A percentile compares a stretch with the other conserved stretches of the same genome.
phyloP scores from a whole-genome alignment of 768 basidiomycete species.

The Fomitopsis pulvina region DNA sequence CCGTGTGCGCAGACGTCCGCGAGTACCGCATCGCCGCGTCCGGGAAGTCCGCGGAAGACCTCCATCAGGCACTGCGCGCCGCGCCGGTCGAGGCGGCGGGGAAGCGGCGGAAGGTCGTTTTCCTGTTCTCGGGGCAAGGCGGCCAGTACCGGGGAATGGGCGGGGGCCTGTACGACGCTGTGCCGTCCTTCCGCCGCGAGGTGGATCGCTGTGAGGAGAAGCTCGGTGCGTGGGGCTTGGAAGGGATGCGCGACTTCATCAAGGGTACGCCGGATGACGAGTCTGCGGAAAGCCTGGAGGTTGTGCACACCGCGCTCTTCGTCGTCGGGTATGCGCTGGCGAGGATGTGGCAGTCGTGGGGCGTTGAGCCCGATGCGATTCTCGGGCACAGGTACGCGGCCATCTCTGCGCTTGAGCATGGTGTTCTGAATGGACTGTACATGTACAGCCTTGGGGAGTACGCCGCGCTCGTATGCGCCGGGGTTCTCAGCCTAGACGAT shows the following conservation, averaged over 20 bases:
- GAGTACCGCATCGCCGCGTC: constrained; percentile 44
- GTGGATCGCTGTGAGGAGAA: constrained; percentile 55
- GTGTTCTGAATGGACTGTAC: not conserved
- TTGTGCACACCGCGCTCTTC: constrained; percentile 49
- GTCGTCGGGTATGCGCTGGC: constrained; percentile 60
- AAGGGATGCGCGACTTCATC: constrained; percentile 39
- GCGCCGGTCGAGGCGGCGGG: constrained; percentile 28
- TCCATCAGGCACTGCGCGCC: constrained; percentile 37
- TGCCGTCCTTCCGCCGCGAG: constrained; percentile 38
- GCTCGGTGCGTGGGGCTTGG: constrained; percentile 42
- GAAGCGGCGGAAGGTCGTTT: constrained; percentile 34
- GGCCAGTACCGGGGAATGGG: constrained; percentile 66
- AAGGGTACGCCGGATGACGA: constrained; percentile 11
- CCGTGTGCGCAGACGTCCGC: constrained; percentile 57
- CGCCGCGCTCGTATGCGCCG: constrained; percentile 59
- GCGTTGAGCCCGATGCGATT: constrained; percentile 50
- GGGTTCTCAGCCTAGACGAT: constrained; percentile 49
- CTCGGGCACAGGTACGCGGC: constrained; percentile 63
- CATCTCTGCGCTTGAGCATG: too few species aligned
- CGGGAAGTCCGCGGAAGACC: constrained; percentile 37
- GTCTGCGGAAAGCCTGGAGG: constrained; percentile 33
- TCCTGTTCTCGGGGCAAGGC: constrained; percentile 74
- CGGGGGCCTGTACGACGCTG: constrained; percentile 42
- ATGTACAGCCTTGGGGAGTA: constrained; percentile 67
- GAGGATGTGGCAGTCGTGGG: constrained; percentile 64